phyloP scores from a whole-genome alignment of 2,329 filamentous ascomycete genomes.

The Pseudogymnoascus sp. region DNA sequence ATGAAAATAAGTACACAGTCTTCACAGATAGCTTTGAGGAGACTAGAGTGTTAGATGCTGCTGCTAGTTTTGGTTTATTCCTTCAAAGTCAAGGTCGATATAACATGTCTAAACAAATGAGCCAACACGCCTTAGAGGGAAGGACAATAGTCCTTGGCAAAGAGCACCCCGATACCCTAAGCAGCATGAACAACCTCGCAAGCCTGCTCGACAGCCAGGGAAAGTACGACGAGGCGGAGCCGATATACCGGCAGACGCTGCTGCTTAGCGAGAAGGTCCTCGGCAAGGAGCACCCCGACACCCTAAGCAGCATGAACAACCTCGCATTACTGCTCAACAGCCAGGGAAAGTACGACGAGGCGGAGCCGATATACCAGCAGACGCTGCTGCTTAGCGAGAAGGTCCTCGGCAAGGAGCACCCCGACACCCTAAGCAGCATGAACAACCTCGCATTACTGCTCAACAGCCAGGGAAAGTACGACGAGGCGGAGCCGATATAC shows the following conservation, averaged over 20 bases:
- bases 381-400: not conserved
- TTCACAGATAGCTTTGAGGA: not conserved
- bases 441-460: conserved; percentile 6
- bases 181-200: conserved; percentile 10
- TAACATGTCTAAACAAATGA: not conserved
- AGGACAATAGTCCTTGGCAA: conserved; percentile 16
- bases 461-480: not conserved
- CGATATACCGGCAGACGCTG: not conserved
- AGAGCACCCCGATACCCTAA: conserved; percentile 12
- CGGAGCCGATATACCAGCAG: not conserved
- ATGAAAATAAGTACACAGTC: not conserved
- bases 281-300: conserved; percentile 12
- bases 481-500: conserved; percentile 6
- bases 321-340: not conserved
- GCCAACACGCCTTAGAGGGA: not conserved
- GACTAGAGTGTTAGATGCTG: not conserved
- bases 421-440: conserved; percentile 10
- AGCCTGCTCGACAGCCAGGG: not conserved
- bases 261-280: conserved; percentile 11
- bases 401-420: not conserved
- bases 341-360: not conserved
- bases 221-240: conserved; percentile 5
- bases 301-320: conserved; percentile 8
- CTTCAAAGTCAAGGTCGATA: not conserved
- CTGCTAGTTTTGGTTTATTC: not conserved